Evolutionary conservation across 176 grass and related monocot genomes (phyloP), one percentile per base, ranked within the genome.

Genomic region (Aegilops tauschii): DNA sequence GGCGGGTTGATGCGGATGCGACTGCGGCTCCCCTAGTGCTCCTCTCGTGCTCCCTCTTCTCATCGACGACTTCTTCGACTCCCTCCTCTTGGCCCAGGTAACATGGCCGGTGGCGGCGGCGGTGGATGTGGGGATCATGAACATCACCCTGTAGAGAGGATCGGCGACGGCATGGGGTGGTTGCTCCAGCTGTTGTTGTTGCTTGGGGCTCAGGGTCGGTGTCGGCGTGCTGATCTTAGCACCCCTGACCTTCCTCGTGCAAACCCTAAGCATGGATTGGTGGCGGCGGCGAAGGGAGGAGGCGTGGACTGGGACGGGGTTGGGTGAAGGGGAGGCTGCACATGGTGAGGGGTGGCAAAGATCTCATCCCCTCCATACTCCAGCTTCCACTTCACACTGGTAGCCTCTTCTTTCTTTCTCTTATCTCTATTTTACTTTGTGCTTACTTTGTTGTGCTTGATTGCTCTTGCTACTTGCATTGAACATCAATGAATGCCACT

Each of bases 261-360:
- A 83, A 42, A 83, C 18, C 45, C 86, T 68, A 35, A 32, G 11
- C n/a, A 42, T 30, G 69, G 45, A 20, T 56, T 86, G 23, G 39
- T 1, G 61, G 37, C 4, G 35, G 4, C 6, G 21, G 39, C n/a
- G 6, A 10, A 45, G 61, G 6, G 23, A 12, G 0, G 83, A 12
- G 61, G 18, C 35, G 17, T 9, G 74, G 74, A 28, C 10, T 68
- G 29, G 20, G 76, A 12, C 40, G 44, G 29, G 29, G 66, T 17
- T 56, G 76, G 67, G 67, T 85, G 30, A 54, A 56, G 23, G 59
- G 76, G 40, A 89, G 59, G 31, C 23, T 75, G 76, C 87, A 69
- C 86, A 82, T 80, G 76, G 69, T 25, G 12, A 17, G 82, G 82
- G 61, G 61, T 89, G 77, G 59, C 32, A 61, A 85, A 89, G 12